Conservation (phyloP, 164 flowering plant genomes). For the Malania oleifera region DNA sequence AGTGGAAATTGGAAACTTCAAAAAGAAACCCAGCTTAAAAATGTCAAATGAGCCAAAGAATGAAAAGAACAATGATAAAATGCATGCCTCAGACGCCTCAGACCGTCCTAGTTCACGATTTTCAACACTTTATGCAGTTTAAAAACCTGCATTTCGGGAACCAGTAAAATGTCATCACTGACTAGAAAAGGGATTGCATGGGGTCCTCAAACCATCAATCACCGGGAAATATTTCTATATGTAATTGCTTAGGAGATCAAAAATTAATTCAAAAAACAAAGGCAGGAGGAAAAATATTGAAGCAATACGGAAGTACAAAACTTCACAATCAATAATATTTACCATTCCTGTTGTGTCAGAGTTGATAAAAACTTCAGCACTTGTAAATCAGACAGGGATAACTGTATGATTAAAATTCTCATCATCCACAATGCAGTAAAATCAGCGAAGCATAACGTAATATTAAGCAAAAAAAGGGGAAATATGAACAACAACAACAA, state of each 20-base stretch:
- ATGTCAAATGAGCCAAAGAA: not conserved
- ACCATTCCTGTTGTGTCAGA: constrained; percentile 18
- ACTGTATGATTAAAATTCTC: constrained; percentile 15
- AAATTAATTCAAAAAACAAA: no score
- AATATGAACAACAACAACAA: not conserved
- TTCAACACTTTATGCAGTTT: constrained; percentile 12
- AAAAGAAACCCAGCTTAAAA: not conserved
- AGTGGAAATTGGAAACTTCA: not conserved
- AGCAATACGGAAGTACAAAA: no score
- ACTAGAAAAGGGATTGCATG: constrained; percentile 9
- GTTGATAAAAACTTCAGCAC: constrained; percentile 7
- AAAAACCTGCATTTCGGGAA: constrained; percentile 6
- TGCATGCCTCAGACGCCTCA: constrained; percentile 25
- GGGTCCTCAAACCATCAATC: no score
- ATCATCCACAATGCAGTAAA: constrained; percentile 14
- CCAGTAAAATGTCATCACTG: constrained; percentile 14
- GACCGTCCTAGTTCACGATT: constrained; percentile 41
- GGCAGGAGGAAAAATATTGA: no score
- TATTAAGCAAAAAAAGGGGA: no score
- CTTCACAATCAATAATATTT: no score
- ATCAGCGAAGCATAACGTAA: no score
- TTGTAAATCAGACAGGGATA: constrained; percentile 21
- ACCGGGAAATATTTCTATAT: no score
- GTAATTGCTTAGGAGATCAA: no score
- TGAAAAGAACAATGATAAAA: not conserved